Evolutionary conservation across 2,329 filamentous ascomycete genomes (phyloP).

Genomic region (Sclerotinia borealis): DNA sequence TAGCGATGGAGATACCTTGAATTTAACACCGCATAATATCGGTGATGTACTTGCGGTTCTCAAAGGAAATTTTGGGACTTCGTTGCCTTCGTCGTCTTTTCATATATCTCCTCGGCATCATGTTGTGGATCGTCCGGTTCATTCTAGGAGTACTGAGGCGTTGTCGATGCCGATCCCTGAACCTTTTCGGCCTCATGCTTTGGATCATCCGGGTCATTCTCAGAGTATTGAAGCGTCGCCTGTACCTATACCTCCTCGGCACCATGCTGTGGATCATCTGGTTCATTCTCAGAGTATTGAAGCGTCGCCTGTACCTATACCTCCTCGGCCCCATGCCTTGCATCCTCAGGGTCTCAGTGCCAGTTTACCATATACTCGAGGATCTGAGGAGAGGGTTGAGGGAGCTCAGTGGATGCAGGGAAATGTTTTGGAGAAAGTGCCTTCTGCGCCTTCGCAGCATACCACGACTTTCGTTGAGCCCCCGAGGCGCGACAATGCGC

Average conservation of each 20-base stretch:
- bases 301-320: background rate
- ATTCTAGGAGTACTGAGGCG: background rate
- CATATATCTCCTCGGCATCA: background rate
- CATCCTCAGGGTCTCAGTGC: background rate
- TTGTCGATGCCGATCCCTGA: background rate
- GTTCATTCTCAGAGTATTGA: background rate
- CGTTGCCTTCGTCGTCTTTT: background rate
- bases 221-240: too few species aligned
- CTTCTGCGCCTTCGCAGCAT: background rate
- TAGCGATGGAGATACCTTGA: background rate
- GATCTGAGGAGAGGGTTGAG: too few species aligned
- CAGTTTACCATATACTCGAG: background rate
- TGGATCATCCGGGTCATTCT: background rate
- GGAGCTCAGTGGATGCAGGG: background rate
- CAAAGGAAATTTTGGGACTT: background rate
- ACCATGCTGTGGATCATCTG: background rate
- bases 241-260: background rate
- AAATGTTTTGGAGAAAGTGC: background rate
- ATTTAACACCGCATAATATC: background rate
- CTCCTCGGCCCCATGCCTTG: background rate
- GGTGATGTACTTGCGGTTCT: background rate
- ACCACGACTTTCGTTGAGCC: background rate
- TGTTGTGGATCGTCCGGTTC: background rate
- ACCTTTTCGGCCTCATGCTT: background rate
- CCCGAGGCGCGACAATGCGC: background rate